These are phyloP conservation scores for Pogostemon cablin DNA, from an alignment of 257 asterid species.

Conservation along the genomic window DNA sequence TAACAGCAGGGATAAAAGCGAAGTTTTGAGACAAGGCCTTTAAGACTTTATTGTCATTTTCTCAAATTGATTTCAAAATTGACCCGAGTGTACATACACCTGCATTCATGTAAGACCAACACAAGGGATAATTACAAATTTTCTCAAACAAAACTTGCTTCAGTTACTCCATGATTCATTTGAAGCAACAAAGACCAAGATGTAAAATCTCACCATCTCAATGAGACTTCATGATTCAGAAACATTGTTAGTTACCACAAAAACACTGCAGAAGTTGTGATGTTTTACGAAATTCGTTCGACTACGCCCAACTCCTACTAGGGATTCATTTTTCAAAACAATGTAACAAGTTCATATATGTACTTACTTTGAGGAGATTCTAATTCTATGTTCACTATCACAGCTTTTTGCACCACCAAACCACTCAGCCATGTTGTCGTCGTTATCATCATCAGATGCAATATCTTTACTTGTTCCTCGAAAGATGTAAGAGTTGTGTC, in stretches of 20 bases:
- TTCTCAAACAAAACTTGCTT: no score
- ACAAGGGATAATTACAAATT: no score
- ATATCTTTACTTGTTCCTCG: constrained; percentile 21
- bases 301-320: background rate
- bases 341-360: background rate
- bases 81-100: no score
- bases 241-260: background rate
- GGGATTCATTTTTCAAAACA: constrained; percentile 4
- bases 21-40: no score
- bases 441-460: constrained; percentile 43
- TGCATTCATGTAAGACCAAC: no score
- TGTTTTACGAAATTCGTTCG: background rate
- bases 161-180: no score
- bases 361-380: constrained; percentile 5
- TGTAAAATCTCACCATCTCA: background rate
- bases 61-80: no score
- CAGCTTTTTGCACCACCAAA: constrained; percentile 43
- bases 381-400: constrained; percentile 13
- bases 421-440: constrained; percentile 84
- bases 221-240: background rate
- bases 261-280: background rate
- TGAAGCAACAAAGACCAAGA: background rate
- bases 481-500: constrained; percentile 36
- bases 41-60: no score
- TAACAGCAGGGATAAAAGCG: no score